Evolutionary conservation across 2,329 filamentous ascomycete species (phyloP).

Genomic region (Emergomyces orientalis): DNA sequence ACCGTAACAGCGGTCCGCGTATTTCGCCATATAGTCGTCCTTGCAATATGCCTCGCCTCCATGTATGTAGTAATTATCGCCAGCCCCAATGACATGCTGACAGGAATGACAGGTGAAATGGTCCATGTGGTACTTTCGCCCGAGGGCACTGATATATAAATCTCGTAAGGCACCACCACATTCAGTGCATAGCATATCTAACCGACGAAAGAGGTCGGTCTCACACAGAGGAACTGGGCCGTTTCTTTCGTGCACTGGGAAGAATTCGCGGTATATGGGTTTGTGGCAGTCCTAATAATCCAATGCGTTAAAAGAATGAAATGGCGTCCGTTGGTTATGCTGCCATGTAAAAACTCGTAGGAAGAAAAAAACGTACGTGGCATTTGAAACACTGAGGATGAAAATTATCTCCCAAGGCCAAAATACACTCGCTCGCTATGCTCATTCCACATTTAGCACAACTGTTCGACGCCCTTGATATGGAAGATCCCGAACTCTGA

Average conservation of each 20-base stretch:
- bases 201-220: background rate
- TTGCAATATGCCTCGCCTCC: background rate
- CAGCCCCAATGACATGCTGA: background rate
- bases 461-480: background rate
- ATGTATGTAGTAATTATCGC: constrained; percentile 4
- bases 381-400: constrained; percentile 4
- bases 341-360: background rate
- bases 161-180: constrained; percentile 2
- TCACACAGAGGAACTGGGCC: constrained; percentile 3
- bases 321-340: background rate
- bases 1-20: background rate
- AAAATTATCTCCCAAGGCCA: background rate
- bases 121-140: constrained; percentile 2
- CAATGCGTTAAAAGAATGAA: background rate
- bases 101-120: constrained; percentile 3
- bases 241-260: background rate
- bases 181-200: constrained; percentile 4
- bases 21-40: background rate
- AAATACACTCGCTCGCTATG: constrained; percentile 1
- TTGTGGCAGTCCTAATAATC: constrained; percentile 1
- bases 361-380: background rate
- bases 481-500: background rate
- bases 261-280: background rate
- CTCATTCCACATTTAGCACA: constrained; percentile 2
- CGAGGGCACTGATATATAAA: background rate